Base-by-base conservation (phyloP, 1,284 basidiomycete species). In the Ustilago vetiveriae region DNA sequence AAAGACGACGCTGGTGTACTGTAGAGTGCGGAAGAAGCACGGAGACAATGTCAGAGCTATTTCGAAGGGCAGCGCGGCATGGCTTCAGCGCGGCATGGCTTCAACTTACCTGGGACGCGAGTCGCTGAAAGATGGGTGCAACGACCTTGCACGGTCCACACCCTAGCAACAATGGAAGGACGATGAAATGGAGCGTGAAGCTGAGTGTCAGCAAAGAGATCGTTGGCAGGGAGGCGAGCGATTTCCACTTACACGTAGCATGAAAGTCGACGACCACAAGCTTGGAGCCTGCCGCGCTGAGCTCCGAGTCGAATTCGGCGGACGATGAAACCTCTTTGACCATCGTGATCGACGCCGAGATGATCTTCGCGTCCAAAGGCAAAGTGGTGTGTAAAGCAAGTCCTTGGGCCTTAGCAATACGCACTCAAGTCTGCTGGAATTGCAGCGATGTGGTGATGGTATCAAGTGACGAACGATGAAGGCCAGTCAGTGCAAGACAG, bases 181-280 rank as follows among this genome's bases (percentile, higher is more conserved):
- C n/a, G 19, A 57, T 32, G 16, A 30, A 26, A 24, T n/a, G 13
- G 24, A n/a, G 10, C 26, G 29, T 10, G 11, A 26, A 24, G 10
- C 22, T 23, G 7, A 32, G 5, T 11, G 21, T 51, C 33, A 51
- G 41, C 19, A 21, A 5, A 16, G 30, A 13, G 22, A 3, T 19
- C n/a, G 10, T 35, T n/a, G 32, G 17, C 9, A 16, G 19, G 10
- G 30, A n/a, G 11, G 10, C 16, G 27, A 6, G 26, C 17, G 32
- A n/a, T n/a, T n/a, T n/a, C 5, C 13, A 71, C 68, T 63, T 43
- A 71, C 68, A 71, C 4, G 50, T 37, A 23, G 68, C 68, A 36
- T 71, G 68, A n/a, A 71, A 71, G 54, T 71, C 68, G 36, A 71
- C 68, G 19, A 71, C 68, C 23, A 71, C 68, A 8, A 67, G 63